Evolutionary conservation across 148 eudicot species (phyloP).

Genomic region (Linanthus parryae): DNA sequence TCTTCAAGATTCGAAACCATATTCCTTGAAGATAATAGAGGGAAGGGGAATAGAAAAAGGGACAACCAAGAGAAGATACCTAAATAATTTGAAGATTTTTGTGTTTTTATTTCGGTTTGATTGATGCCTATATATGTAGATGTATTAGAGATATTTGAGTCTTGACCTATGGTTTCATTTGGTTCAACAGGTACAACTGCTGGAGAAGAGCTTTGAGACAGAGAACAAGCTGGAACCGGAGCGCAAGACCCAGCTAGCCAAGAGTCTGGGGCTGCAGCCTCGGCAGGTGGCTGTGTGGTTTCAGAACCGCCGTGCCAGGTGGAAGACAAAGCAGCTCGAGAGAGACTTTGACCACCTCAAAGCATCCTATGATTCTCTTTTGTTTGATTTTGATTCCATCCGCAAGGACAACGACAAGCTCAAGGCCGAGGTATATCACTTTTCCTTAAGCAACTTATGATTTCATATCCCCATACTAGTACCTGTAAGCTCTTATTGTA

Average conservation of each 20-base stretch:
- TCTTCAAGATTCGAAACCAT: not conserved
- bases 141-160: not conserved
- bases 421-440: conserved; percentile 54
- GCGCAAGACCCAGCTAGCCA: conserved; percentile 59
- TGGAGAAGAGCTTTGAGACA: conserved; percentile 70
- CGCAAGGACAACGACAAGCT: conserved; percentile 52
- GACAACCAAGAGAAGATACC: too few relatives aligned
- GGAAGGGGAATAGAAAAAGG: not conserved
- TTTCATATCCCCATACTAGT: not conserved
- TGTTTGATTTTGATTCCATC: conserved; percentile 37
- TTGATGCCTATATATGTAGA: not conserved
- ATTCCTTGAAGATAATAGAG: not conserved
- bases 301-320: conserved; percentile 84
- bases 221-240: conserved; percentile 89
- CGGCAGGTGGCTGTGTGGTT: conserved; percentile 93
- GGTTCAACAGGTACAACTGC: conserved; percentile 37
- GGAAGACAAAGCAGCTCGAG: conserved; percentile 75
- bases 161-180: not conserved
- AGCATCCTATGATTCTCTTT: conserved; percentile 53
- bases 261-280: conserved; percentile 68
- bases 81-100: too few relatives aligned
- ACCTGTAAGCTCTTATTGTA: not conserved
- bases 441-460: not conserved
- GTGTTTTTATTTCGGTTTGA: too few relatives aligned
- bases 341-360: conserved; percentile 65